phyloP scores from a whole-genome alignment of 148 eudicot species.

The Oxyria digyna region DNA sequence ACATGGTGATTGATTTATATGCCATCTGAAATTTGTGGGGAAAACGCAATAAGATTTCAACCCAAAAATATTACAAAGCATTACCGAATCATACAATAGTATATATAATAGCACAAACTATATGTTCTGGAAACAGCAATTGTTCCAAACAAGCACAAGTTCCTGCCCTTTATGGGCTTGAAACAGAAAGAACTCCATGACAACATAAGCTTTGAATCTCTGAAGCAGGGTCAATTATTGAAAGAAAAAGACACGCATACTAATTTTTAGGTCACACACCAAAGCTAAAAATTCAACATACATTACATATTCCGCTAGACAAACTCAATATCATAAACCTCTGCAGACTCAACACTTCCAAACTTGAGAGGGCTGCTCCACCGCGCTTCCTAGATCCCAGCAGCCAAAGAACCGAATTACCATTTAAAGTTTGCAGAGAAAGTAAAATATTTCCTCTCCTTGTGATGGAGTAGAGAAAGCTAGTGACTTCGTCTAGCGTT shows the following conservation, averaged over 20 bases:
- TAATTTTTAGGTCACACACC: not conserved
- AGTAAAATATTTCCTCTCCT: not conserved
- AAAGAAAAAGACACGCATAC: not conserved
- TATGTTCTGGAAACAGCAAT: not conserved
- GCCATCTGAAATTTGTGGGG: not conserved
- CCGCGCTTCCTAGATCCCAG: not conserved
- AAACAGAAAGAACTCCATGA: not conserved
- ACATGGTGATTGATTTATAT: not conserved
- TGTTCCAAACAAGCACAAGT: slow-evolving; percentile 1
- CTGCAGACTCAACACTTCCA: not conserved
- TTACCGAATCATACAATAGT: not conserved
- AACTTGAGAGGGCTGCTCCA: not conserved
- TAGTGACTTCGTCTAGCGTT: slow-evolving; percentile 1
- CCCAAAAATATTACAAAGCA: not conserved
- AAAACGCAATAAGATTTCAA: not conserved
- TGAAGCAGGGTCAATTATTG: not conserved
- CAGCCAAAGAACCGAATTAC: not conserved
- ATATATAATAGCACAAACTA: slow-evolving; percentile 2
- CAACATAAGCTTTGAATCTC: not conserved
- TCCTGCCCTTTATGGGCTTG: not conserved
- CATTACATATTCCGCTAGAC: not conserved
- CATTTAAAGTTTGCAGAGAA: not conserved
- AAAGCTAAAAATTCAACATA: not conserved
- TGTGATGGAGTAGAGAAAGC: slow-evolving; percentile 1
- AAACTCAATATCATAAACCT: slow-evolving; percentile 1